Evolutionary conservation across 2,329 filamentous ascomycete genomes (phyloP), one percentile per base, ranked within the genome.

Genomic region (Pyricularia sp.): DNA sequence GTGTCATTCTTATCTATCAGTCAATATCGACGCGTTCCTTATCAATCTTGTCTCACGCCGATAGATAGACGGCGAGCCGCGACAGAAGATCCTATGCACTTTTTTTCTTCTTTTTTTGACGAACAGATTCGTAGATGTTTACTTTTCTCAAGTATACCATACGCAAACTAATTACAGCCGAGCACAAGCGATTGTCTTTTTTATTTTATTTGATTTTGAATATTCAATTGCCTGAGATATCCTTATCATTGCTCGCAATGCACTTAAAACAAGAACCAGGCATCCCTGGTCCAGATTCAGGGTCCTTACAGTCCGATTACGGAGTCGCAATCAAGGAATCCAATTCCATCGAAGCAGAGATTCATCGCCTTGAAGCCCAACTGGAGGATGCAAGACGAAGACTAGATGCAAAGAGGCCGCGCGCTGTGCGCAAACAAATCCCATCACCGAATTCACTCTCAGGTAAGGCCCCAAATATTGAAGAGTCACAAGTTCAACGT

Each of bases 311-410:
- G 6, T 55, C 42, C 42, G 42, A 55, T 55, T 55, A 61, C 58
- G 25, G 58, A 25, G 4, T 61, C 17, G 1, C n/a, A 14, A 17
- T 61, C 23, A 25, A 30, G 23, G 25, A 63, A 63, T 2, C 42
- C 17, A n/a, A 55, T n/a, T 55, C 42, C 42, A 55, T 63, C 14
- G 23, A 63, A 31, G 59, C 11, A 17, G 59, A 63, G 59, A 63
- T 63, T 20, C 25, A 26, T 28, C 59, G 84, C 25, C 80, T 92
- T 12, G 87, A 92, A 68, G 72, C 70, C 5, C 72, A 69, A 65
- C 80, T 90, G 67, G 80, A 77, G 12, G 77, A 75, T 23, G 81
- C 82, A 64, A 82, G 79, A 75, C 74, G 76, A 28, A 83, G 81
- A 68, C 78, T 68, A 55, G 42, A 23, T n/a, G 42, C 42, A 55